Base-by-base conservation (phyloP, 1,284 basidiomycete genomes). In the Sanguinoderma infundibulare region DNA sequence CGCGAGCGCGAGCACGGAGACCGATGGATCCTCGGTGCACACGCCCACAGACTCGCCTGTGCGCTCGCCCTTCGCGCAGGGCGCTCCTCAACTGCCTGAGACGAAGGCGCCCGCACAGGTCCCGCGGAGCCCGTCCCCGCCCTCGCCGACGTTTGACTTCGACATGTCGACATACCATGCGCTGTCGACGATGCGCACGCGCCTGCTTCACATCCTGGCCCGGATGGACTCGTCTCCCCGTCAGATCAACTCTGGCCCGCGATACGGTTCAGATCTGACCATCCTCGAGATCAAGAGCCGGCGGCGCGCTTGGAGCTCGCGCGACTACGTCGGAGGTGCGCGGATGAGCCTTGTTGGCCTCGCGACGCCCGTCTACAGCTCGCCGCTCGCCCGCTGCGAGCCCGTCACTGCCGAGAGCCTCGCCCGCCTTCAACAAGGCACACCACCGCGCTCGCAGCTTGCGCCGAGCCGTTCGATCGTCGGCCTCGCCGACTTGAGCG, bases 11-110 rank as follows among this genome's bases (percentile, higher is more conserved):
- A 74, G 73, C 49, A 82, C 81, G 4, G 83, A 83, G 52, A 83
- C 82, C 0, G 86, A 87, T 64, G 83, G 81, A 3, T 85, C 81
- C 50, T 85, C 83, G 0, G 71, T 86, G 12, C 85, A 85, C 63
- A 87, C 85, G 0, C 85, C 84, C 8, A 73, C 79, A 4, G 79
- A 83, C 63, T 63, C 66, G 0, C 64, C 63, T 7, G 35, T 49
- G 14, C 56, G 56, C 39, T 62, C 69, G n/a, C 62, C 67, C 1
- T 66, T 69, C 47, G 60, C 54, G 7, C 62, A 59, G 17, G 60
- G 55, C 24, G 24, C 36, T 5, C 40, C 59, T 14, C 60, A 54
- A 8, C 55, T 60, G 0, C 12, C 32, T n/a, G 58, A 60, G 24
- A 35, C 46, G 15, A 66, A 66, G 39, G 24, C 42, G 8, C 49